Base-by-base conservation (phyloP, 1,284 basidiomycete species). In the Cutaneotrichosporon cyanovorans region DNA sequence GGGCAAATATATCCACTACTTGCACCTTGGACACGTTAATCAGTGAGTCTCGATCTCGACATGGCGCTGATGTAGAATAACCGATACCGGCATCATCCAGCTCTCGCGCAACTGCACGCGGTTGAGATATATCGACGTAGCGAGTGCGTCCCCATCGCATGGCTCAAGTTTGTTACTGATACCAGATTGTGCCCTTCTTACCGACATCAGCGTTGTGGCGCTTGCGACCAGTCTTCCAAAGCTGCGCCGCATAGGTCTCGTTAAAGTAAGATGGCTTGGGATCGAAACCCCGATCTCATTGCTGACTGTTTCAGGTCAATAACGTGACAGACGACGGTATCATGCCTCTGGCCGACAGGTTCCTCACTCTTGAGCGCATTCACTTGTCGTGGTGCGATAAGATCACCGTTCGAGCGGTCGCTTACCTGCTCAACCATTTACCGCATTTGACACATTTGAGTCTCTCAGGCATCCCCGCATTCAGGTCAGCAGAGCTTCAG, bases 371-470 rank as follows among this genome's bases (percentile, higher is more conserved):
- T 19, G 95, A 99, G 65, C 82, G 95, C 30, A 89, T 99, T 25
- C 95, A 99, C 68, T 76, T 99, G 20, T 95, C 90, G 2, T 98
- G 97, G 68, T 99, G 95, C 72, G 89, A 96, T 63, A 88, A 95
- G 60, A 85, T 99, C 51, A 82, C 85, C 5, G 87, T 97, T 53
- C 80, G 84, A 67, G 91, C 91, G 12, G 81, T 98, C 42, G 87
- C 93, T 59, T 89, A 85, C 71, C 78, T 98, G 32, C 77, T 98
- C 40, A 84, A 88, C 66, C 82, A 85, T 59, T 77, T 98, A 16
- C 80, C 82, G 56, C 86, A 88, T 55, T 75, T 99, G 31, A 96
- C 89, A 4, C 95, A 99, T 72, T 77, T 98, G 38, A 95, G 89
- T 68, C 73, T 99, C 56, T 97, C 95, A 11, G 95, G 93, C n/a